A percentile compares a stretch with the other conserved stretches of the same genome.
These are phyloP conservation scores for Naganishia friedmannii DNA, from an alignment of 768 basidiomycete species.

Conservation along the genomic window DNA sequence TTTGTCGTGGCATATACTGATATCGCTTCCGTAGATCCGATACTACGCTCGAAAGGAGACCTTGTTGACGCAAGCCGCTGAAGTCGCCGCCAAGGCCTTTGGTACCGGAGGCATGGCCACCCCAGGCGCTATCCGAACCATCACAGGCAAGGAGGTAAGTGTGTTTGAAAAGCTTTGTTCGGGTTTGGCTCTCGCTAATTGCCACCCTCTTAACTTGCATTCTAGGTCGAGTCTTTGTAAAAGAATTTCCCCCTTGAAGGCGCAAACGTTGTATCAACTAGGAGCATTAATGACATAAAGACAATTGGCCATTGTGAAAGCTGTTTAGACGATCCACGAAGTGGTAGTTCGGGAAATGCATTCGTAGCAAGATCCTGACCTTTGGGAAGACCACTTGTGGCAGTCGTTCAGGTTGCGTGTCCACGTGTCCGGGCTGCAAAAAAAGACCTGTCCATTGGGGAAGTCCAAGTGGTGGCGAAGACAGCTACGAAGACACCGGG, in stretches of 20 bases:
- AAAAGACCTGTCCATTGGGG: too few relatives aligned
- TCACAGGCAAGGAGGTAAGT: constrained; percentile 69
- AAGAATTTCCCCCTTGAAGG: neutral
- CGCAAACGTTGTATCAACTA: constrained; percentile 2
- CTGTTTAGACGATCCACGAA: neutral
- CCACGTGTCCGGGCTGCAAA: too few relatives aligned
- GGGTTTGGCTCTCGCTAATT: neutral
- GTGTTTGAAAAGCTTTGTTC: neutral
- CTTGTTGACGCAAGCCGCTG: constrained; percentile 60
- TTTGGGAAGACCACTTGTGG: too few relatives aligned
- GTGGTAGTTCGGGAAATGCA: neutral
- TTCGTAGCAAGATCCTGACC: neutral
- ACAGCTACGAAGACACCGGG: too few relatives aligned
- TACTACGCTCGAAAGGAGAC: constrained; percentile 73
- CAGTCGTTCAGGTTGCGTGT: too few relatives aligned
- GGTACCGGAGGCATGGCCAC: constrained; percentile 62
- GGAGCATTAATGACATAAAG: neutral
- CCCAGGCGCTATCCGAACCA: constrained; percentile 74
- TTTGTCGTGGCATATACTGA: neutral
- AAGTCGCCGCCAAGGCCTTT: constrained; percentile 62
- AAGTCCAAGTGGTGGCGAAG: too few relatives aligned
- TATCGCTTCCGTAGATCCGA: constrained; percentile 56
- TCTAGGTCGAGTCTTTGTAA: constrained; percentile 29
- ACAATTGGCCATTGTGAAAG: neutral
- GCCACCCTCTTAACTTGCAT: neutral